Evolutionary conservation across 345 rosid genomes (phyloP), one percentile per base, ranked within the genome.

Genomic region (Capsella bursapastoris): DNA sequence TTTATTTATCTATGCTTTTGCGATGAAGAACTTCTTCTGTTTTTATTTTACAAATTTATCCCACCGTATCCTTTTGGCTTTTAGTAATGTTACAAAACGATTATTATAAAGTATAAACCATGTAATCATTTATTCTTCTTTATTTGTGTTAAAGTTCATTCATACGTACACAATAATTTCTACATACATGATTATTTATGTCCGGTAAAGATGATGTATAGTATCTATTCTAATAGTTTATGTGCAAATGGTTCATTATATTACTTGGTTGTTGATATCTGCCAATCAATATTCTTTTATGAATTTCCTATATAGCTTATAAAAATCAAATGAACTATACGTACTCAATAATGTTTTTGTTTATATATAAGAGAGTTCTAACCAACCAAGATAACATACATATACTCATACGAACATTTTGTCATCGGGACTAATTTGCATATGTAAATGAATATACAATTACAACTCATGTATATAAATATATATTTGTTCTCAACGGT

Each of bases 341-440:
- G 25, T 22, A 22, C 25, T 40, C 9, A 37, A 50, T 3, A 31
- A 43, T 18, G 48, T 22, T 7, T 63, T 31, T 16, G 11, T 45
- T 53, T 44, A 14, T 13, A 4, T 8, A 7, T 4, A 43, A 10
- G 29, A 41, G 64, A 55, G 64, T 73, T 34, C 27, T 64, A 72
- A 62, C 60, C 44, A 62, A 18, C 35, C 14, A 62, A 12, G 25
- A 13, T 15, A 50, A 12, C 60, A 34, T 34, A 34, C 37, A 34
- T 34, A 34, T 34, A 34, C 35, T 34, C 37, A 34, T 6, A 34
- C 37, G 37, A 34, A 34, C 37, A 34, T 34, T 34, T 32, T 34
- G 37, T 34, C 37, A 34, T 34, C 37, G 37, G 6, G 2, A 34
- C 8, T 34, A 34, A 34, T 29, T 29, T 29, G 5, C 32, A 29